phyloP scores from a whole-genome alignment of 78 protist species.

The Dictyostelium brefeldianum region DNA sequence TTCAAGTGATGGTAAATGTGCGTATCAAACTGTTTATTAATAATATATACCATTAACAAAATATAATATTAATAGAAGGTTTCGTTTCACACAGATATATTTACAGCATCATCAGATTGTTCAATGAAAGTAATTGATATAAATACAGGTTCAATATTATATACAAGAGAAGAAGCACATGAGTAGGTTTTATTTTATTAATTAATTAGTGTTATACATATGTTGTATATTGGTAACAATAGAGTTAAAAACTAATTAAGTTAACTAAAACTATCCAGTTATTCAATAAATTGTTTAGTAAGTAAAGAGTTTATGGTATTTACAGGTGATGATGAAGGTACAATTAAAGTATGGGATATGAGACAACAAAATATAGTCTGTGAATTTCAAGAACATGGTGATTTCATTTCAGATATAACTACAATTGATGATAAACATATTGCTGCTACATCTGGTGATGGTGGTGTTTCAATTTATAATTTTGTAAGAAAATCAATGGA shows the following conservation, averaged over 20 bases:
- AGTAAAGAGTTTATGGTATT: slow-evolving; percentile 81
- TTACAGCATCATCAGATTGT: slow-evolving; percentile 75
- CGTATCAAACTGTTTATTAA: neutral
- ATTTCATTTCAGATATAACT: slow-evolving; percentile 66
- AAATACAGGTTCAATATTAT: slow-evolving; percentile 65
- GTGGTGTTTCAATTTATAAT: slow-evolving; percentile 70
- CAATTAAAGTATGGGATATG: slow-evolving; percentile 80
- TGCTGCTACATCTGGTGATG: slow-evolving; percentile 77
- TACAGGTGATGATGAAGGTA: slow-evolving; percentile 85
- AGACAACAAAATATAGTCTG: slow-evolving; percentile 81
- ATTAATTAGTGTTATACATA: neutral
- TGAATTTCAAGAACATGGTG: slow-evolving; percentile 81
- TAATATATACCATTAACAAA: no score
- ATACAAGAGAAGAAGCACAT: slow-evolving; percentile 80
- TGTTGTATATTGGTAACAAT: no score
- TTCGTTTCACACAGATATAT: slow-evolving; percentile 71
- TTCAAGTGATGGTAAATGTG: slow-evolving; percentile 80
- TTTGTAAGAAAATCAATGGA: slow-evolving; percentile 68
- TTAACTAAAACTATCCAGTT: no score
- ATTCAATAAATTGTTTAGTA: slow-evolving; percentile 62
- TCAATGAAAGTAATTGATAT: slow-evolving; percentile 76
- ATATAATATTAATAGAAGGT: no score
- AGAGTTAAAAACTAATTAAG: no score
- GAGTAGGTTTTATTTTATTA: slow-evolving; percentile 33
- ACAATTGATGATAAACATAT: slow-evolving; percentile 61